phyloP scores from a whole-genome alignment of 2,329 filamentous ascomycete species.

The Pseudohalonectria lignicola region DNA sequence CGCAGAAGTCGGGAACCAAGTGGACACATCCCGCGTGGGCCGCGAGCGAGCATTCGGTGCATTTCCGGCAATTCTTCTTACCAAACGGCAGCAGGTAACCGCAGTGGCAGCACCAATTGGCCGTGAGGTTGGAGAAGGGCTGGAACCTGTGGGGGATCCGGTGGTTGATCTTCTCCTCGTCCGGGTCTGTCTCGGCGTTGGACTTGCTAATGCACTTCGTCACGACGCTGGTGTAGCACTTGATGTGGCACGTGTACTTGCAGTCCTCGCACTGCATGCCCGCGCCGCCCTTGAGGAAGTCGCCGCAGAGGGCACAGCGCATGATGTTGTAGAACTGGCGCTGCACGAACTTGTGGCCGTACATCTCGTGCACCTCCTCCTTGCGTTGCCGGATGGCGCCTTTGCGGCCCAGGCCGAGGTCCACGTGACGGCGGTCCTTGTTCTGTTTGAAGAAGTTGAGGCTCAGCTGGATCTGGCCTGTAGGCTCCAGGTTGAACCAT shows the following conservation, averaged over 20 bases:
- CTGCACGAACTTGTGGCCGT: slow-evolving; percentile 96
- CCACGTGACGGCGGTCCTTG: slow-evolving; percentile 71
- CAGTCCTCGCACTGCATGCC: slow-evolving; percentile 99
- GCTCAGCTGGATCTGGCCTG: slow-evolving; percentile 82
- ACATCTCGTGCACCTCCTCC: slow-evolving; percentile 97
- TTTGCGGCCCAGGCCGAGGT: slow-evolving; percentile 85
- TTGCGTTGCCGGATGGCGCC: slow-evolving; percentile 95
- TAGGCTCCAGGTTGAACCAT: slow-evolving; percentile 95
- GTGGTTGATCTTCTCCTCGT: slow-evolving; percentile 99
- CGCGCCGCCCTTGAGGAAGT: slow-evolving; percentile 96
- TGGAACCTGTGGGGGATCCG: slow-evolving; percentile 96
- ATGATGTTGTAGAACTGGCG: slow-evolving; percentile 99
- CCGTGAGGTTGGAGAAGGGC: slow-evolving; percentile 92
- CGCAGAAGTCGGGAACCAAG: slow-evolving; percentile 95
- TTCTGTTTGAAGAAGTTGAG: slow-evolving; percentile 89
- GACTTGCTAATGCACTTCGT: slow-evolving; percentile 99
- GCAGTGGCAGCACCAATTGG: slow-evolving; percentile 99
- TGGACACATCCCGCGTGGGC: slow-evolving; percentile 88
- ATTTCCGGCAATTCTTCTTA: slow-evolving; percentile 89
- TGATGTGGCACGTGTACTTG: slow-evolving; percentile 98
- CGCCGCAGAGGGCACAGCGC: slow-evolving; percentile 94
- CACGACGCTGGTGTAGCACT: slow-evolving; percentile 92
- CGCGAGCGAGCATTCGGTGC: slow-evolving; percentile 83
- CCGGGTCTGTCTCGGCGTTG: slow-evolving; percentile 94
- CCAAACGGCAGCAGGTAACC: slow-evolving; percentile 92